These are phyloP conservation scores for Nannochloris sp. DNA, from an alignment of 139 green algal species.

Conservation along the genomic window DNA sequence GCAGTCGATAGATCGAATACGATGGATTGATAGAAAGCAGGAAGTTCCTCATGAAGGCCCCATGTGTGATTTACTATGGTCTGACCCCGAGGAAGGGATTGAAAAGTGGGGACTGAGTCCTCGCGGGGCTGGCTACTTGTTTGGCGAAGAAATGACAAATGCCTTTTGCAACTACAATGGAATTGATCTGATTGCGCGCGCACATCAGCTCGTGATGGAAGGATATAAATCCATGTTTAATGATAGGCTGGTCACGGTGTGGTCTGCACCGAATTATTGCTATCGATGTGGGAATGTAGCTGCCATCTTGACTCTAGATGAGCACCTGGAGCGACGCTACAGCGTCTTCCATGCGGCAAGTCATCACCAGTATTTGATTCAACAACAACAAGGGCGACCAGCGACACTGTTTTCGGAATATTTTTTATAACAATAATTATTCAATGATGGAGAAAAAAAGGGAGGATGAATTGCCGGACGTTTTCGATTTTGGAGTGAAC, in stretches of 20 bases:
- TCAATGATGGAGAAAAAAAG: too few relatives aligned
- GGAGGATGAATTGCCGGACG: too few relatives aligned
- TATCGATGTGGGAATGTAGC: conserved; percentile 98
- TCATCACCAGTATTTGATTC: not conserved
- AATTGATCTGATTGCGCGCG: conserved; percentile 74
- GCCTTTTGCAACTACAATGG: conserved; percentile 80
- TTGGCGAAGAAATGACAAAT: conserved; percentile 83
- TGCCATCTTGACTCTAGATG: conserved; percentile 92
- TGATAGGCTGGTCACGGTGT: conserved; percentile 93
- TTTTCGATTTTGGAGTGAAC: too few relatives aligned
- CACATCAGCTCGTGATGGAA: conserved; percentile 99
- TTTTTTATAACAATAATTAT: too few relatives aligned
- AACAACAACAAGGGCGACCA: too few relatives aligned
- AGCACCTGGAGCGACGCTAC: conserved; percentile 79
- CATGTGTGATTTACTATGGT: conserved; percentile 99
- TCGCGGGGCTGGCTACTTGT: conserved; percentile 87
- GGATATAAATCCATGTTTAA: conserved; percentile 99
- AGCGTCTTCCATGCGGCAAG: conserved; percentile 6
- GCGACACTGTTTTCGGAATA: too few relatives aligned
- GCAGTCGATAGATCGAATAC: conserved; percentile 87
- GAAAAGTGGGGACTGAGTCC: conserved; percentile 87
- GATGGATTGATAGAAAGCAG: conserved; percentile 95
- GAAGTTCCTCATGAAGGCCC: conserved; percentile 95
- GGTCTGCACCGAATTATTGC: conserved; percentile 98
- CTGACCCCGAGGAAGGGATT: conserved; percentile 91